Evolutionary conservation across 352 stramenopile species (phyloP).

Genomic region (Phytophthora sp.): DNA sequence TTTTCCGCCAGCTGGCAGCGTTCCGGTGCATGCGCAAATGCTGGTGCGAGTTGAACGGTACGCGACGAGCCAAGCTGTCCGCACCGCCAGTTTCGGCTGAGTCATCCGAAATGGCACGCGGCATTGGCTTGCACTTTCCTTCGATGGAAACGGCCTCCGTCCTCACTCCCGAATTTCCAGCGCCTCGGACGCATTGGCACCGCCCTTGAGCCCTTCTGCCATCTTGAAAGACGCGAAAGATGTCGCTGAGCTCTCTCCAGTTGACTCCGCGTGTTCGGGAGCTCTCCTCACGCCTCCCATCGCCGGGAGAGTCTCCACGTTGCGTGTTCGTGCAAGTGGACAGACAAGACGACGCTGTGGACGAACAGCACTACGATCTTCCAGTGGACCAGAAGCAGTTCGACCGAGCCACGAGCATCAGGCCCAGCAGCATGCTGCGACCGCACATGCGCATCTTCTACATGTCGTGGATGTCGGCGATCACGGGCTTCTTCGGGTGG

Average conservation of each 20-base stretch:
- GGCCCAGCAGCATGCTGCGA: constrained; percentile 75
- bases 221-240: constrained; percentile 9
- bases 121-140: not conserved
- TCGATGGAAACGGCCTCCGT: too few relatives aligned
- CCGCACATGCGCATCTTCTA: constrained; percentile 97
- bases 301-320: constrained; percentile 20
- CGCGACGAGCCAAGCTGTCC: not conserved
- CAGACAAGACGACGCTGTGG: constrained; percentile 20
- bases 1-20: too few relatives aligned
- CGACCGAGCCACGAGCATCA: constrained; percentile 78
- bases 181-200: too few relatives aligned
- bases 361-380: constrained; percentile 47
- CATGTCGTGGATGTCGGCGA: constrained; percentile 91
- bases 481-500: constrained; percentile 95
- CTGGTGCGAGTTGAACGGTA: constrained; percentile 3
- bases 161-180: constrained; percentile 16
- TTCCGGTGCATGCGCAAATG: too few relatives aligned
- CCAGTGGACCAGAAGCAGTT: constrained; percentile 63
- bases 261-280: constrained; percentile 26
- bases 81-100: constrained; percentile 12
- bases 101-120: constrained; percentile 12
- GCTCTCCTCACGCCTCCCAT: constrained; percentile 23
- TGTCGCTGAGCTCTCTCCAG: constrained; percentile 31
- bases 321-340: constrained; percentile 28
- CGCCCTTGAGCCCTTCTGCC: too few relatives aligned